Conservation (phyloP, 768 basidiomycete species). For the Xerocomellus amylosporus region DNA sequence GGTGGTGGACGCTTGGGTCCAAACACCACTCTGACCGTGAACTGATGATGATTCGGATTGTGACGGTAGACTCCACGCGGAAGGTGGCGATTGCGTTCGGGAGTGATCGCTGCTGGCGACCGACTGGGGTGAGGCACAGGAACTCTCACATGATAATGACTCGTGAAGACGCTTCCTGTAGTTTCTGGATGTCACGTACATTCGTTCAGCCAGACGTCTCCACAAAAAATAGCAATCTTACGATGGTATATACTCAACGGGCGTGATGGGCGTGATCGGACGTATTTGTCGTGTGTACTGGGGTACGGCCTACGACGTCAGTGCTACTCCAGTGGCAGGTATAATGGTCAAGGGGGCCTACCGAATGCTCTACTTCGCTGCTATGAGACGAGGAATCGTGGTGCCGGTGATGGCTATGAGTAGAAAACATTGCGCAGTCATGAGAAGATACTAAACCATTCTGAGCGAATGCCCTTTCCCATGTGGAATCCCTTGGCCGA, state of each 20-base stretch:
- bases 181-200: constrained; percentile 20
- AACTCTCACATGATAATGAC: constrained; percentile 25
- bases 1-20: constrained; percentile 26
- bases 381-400: constrained; percentile 22
- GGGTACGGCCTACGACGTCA: constrained; percentile 14
- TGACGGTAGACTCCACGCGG: constrained; percentile 39
- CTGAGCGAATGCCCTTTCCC: constrained; percentile 35
- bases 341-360: constrained; percentile 16
- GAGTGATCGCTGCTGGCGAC: constrained; percentile 45
- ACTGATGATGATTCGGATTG: constrained; percentile 33
- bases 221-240: constrained; percentile 19
- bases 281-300: constrained; percentile 31
- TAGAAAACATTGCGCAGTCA: constrained; percentile 32
- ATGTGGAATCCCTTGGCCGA: constrained; percentile 35
- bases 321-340: neutral
- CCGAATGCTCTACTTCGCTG: constrained; percentile 29
- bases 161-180: constrained; percentile 34
- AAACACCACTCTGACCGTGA: constrained; percentile 24
- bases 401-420: constrained; percentile 31
- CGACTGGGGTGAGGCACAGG: constrained; percentile 32
- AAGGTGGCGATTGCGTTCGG: constrained; percentile 47
- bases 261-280: constrained; percentile 37
- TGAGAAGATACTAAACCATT: constrained; percentile 38
- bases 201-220: constrained; percentile 12
- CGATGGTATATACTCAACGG: constrained; percentile 33